These are phyloP conservation scores for Ophiostoma triangulosporum DNA, from an alignment of 2,329 filamentous ascomycete species.

Conservation along the genomic window DNA sequence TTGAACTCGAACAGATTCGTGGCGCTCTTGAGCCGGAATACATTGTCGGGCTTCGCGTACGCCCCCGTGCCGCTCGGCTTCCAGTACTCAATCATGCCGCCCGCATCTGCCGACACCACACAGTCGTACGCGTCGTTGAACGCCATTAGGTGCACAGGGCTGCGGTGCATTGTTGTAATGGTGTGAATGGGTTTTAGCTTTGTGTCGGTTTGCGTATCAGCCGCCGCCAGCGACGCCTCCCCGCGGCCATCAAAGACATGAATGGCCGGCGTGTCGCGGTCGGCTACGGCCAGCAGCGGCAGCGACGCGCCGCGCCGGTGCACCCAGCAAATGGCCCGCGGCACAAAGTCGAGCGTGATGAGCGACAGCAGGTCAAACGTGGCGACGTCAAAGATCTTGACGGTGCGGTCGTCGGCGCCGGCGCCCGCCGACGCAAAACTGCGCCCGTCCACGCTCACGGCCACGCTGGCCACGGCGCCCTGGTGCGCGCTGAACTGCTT, in stretches of 20 bases:
- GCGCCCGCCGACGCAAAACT: constrained; percentile 80
- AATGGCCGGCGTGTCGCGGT: constrained; percentile 58
- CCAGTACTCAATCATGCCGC: constrained; percentile 97
- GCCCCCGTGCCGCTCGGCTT: constrained; percentile 47
- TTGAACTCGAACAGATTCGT: constrained; percentile 97
- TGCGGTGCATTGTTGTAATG: constrained; percentile 66
- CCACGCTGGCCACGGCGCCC: constrained; percentile 72
- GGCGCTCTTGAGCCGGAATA: constrained; percentile 86
- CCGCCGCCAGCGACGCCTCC: constrained; percentile 40
- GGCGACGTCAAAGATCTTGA: constrained; percentile 72
- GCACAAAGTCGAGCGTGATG: constrained; percentile 60
- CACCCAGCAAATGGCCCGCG: constrained; percentile 81
- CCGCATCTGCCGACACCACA: constrained; percentile 76
- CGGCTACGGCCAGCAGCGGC: constrained; percentile 72
- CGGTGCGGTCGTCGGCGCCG: constrained; percentile 45
- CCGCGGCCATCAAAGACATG: constrained; percentile 82
- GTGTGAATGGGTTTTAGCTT: constrained; percentile 56
- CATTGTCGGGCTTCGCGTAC: constrained; percentile 82
- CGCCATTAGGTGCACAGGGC: constrained; percentile 67
- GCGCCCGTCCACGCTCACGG: constrained; percentile 75
- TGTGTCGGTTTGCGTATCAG: background rate
- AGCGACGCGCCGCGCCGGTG: constrained; percentile 78
- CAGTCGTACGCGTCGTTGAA: constrained; percentile 87
- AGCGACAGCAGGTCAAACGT: constrained; percentile 82
- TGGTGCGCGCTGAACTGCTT: constrained; percentile 92